These are phyloP conservation scores for Hypomontagnella submonticulosa DNA, from an alignment of 495 filamentous ascomycete species.

Conservation along the genomic window DNA sequence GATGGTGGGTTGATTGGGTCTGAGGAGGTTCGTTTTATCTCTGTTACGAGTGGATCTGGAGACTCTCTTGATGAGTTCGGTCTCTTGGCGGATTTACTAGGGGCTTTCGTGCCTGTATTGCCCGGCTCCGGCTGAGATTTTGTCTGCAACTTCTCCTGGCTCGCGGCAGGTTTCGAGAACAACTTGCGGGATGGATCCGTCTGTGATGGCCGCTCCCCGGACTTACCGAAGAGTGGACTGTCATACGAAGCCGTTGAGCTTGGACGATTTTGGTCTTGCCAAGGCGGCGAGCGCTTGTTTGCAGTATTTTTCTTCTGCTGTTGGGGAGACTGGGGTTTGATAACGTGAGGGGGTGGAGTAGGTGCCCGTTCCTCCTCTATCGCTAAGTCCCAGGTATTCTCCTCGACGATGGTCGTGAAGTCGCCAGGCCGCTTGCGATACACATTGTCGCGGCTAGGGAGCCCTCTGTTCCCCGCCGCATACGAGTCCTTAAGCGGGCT, in stretches of 20 bases:
- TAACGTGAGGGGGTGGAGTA: conserved; percentile 46
- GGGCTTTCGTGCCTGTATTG: conserved; percentile 3
- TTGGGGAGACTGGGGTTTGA: conserved; percentile 37
- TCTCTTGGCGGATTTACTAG: conserved; percentile 19
- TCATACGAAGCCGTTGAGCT: conserved; percentile 47
- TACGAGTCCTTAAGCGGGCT: conserved; percentile 60
- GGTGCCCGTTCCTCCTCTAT: conserved; percentile 42
- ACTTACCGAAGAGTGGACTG: conserved; percentile 48
- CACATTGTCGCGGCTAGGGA: conserved; percentile 5
- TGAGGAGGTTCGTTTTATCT: conserved; percentile 30
- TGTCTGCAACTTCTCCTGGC: conserved; percentile 13
- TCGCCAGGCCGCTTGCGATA: conserved; percentile 47
- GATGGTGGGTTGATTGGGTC: conserved; percentile 16
- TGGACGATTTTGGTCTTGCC: conserved; percentile 33
- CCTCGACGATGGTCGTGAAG: conserved; percentile 58
- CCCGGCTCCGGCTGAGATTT: conserved; percentile 38
- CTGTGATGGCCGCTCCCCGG: conserved; percentile 42
- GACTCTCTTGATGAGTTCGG: conserved; percentile 27
- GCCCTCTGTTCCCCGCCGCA: conserved; percentile 57
- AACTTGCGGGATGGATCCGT: conserved; percentile 42
- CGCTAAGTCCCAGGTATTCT: conserved; percentile 54
- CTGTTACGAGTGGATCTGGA: conserved; percentile 24
- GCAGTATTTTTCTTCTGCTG: conserved; percentile 23
- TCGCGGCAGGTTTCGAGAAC: conserved; percentile 43
- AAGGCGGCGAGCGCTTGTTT: conserved; percentile 24